A percentile compares a stretch with the other conserved stretches of the same genome.
phyloP scores from a whole-genome alignment of 2,329 filamentous ascomycete genomes.

The Fragosphaeria purpurea region DNA sequence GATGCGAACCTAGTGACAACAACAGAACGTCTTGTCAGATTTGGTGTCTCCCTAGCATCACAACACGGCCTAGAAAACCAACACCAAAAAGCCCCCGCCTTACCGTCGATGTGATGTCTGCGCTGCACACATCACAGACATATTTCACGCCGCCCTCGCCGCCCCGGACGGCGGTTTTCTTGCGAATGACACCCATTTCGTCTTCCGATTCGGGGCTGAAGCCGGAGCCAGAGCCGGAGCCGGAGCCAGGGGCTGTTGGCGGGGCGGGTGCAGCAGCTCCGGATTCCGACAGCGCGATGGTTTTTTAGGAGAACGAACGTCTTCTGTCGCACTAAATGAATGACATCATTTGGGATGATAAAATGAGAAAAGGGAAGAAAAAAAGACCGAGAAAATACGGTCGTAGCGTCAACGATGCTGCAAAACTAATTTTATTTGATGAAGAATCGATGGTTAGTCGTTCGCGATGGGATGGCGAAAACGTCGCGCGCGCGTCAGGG shows the following conservation, averaged over 20 bases:
- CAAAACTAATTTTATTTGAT: too few relatives aligned
- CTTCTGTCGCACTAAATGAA: too few relatives aligned
- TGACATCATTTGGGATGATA: too few relatives aligned
- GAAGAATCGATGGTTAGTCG: too few relatives aligned
- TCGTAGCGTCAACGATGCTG: too few relatives aligned
- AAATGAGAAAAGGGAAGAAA: neutral
- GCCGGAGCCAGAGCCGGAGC: constrained; percentile 2
- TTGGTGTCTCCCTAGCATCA: too few relatives aligned
- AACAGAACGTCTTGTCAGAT: neutral
- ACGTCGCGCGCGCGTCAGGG: too few relatives aligned
- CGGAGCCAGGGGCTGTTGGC: constrained; percentile 3
- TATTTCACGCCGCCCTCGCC: constrained; percentile 89
- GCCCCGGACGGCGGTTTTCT: constrained; percentile 79
- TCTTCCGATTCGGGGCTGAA: constrained; percentile 13
- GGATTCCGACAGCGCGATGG: constrained; percentile 11
- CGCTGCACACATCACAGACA: constrained; percentile 93
- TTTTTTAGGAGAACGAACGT: neutral
- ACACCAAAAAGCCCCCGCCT: constrained; percentile 22
- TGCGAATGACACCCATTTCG: constrained; percentile 85
- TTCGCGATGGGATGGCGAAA: too few relatives aligned
- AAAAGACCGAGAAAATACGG: neutral
- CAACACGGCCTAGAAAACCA: too few relatives aligned
- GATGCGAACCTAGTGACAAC: constrained; percentile 66
- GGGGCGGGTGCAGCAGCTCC: constrained; percentile 11
- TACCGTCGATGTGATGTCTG: constrained; percentile 94